A percentile compares a stretch with the other conserved stretches of the same genome.
phyloP scores from a whole-genome alignment of 805 yeast species.

The Cyberlindnera maritima region DNA sequence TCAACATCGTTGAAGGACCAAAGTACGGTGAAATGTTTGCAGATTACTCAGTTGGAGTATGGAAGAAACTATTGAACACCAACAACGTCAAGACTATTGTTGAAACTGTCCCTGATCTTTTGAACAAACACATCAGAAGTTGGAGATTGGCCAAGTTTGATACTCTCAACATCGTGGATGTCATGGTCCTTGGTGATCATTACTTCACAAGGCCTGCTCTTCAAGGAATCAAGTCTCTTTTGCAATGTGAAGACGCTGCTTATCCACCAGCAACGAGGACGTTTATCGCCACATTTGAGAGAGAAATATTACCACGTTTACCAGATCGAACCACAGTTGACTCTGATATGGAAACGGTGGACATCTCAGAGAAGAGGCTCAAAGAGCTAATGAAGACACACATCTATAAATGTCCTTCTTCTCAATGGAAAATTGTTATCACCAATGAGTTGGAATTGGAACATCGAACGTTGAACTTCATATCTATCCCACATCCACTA shows the following conservation, averaged over 20 bases:
- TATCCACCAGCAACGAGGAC: conserved; percentile 19
- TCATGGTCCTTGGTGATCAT: conserved; percentile 19
- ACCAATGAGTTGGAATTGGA: conserved; percentile 3
- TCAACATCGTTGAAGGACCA: conserved; percentile 11
- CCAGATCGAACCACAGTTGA: conserved; percentile 10
- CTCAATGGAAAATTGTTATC: conserved; percentile 5
- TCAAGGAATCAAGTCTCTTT: conserved; percentile 10
- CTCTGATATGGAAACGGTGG: conserved; percentile 2
- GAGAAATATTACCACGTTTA: conserved; percentile 10
- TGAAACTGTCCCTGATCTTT: conserved; percentile 12
- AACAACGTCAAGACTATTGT: conserved; percentile 14
- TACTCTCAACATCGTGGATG: conserved; percentile 17
- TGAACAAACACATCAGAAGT: conserved; percentile 14
- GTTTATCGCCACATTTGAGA: conserved; percentile 8
- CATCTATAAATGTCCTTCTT: conserved; percentile 1
- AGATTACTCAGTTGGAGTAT: conserved; percentile 16
- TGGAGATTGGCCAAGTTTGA: conserved; percentile 11
- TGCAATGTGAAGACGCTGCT: conserved; percentile 11
- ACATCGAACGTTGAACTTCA: conserved; percentile 9
- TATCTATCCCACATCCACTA: conserved; percentile 21
- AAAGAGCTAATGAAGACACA: conserved; percentile 8
- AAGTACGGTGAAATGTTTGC: conserved; percentile 15
- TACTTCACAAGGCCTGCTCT: conserved; percentile 12
- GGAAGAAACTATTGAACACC: conserved; percentile 16
- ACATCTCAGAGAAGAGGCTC: conserved; percentile 4